Evolutionary conservation across 2,329 filamentous ascomycete genomes (phyloP).

Genomic region (Aspergillus pseudonomiae): DNA sequence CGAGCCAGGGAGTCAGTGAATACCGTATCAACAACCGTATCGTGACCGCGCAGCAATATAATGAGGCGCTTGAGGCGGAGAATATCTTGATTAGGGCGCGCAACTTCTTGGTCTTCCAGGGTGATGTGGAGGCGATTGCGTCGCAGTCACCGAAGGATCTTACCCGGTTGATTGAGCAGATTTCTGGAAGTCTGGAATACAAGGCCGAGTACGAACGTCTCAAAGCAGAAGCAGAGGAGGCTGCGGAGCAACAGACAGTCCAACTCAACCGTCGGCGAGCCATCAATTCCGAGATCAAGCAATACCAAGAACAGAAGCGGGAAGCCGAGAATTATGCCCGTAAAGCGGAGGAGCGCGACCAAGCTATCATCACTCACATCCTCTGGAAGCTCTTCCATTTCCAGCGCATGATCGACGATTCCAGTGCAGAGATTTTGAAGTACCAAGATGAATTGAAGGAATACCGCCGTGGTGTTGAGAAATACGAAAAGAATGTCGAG

Average conservation of each 20-base stretch:
- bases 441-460: conserved; percentile 96
- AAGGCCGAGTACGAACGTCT: conserved; percentile 91
- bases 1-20: conserved; percentile 82
- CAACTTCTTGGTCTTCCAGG: conserved; percentile 98
- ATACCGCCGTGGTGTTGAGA: conserved; percentile 82
- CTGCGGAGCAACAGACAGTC: conserved; percentile 83
- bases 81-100: conserved; percentile 98
- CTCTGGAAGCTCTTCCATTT: conserved; percentile 97
- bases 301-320: conserved; percentile 94
- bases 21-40: conserved; percentile 94
- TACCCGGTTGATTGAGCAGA: conserved; percentile 93
- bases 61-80: conserved; percentile 85
- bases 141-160: conserved; percentile 93
- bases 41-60: conserved; percentile 90
- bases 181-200: conserved; percentile 92
- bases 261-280: conserved; percentile 86
- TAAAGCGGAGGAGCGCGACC: conserved; percentile 87
- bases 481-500: conserved; percentile 79
- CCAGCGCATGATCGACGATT: conserved; percentile 89
- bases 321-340: conserved; percentile 92
- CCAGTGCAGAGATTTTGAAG: conserved; percentile 84
- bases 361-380: conserved; percentile 88
- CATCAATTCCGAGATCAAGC: conserved; percentile 97
- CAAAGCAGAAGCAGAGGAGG: conserved; percentile 83
- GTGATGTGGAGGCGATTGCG: conserved; percentile 95